Evolutionary conservation across 2,329 filamentous ascomycete genomes (phyloP), one percentile per base, ranked within the genome.

Genomic region (Zymoseptoria crescenta): DNA sequence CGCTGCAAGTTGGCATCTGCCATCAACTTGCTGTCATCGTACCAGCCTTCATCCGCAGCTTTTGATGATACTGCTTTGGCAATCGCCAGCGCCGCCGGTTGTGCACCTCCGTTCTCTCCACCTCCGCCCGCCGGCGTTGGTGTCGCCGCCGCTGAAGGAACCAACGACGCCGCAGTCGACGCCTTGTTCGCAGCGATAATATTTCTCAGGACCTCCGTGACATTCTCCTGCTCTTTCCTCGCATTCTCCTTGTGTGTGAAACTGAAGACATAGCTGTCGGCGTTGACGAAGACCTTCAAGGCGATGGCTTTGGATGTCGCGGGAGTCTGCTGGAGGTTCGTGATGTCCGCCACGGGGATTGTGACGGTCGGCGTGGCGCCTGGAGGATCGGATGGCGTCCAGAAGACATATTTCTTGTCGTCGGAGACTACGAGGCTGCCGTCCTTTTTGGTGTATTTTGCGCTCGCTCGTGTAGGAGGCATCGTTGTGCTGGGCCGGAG

Each of bases 401-500:
- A 99, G 73, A 84, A 87, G 62, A 97, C 83, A 45, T 81, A 85
- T 69, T 83, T 83, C 69, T 84, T 81, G 74, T 96, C 90, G 58
- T 82, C 78, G 16, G 88, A 85, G 67, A 97, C 80, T 27, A 85
- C 83, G 69, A 99, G 78, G 61, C 84, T 83, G 72, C 94, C 94
- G 79, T 97, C 89, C 75, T 96, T 94, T 80, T 97, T 99, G 78
- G 96, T 97, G 81, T 94, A 97, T 59, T 86, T 80, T 56, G 88
- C 86, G 63, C 82, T 83, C 60, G 87, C 89, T 67, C 79, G 82
- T 62, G 65, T 65, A 56, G 65, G 64, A 67, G 68, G 63, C 67
- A 69, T 68, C 56, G 64, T 68, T 62, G 62, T 21, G 49, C 20
- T 51, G 49, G 24, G 35, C 35, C n/a, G 35, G 13, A 45, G 35